Evolutionary conservation across 1,284 basidiomycete genomes (phyloP).

Genomic region (Fomitiporia mediterranea): DNA sequence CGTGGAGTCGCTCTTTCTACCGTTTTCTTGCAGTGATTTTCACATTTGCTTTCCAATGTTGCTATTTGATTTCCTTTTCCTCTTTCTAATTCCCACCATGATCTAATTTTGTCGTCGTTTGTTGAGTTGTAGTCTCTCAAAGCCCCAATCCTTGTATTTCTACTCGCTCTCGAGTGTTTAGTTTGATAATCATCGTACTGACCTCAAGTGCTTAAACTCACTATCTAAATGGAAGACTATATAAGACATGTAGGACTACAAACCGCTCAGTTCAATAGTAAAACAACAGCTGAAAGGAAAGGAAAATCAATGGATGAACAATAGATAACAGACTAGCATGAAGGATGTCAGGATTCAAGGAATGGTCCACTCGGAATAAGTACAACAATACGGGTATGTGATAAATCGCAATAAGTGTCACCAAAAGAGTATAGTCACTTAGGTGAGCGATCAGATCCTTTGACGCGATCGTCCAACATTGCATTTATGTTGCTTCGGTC

Average conservation of each 20-base stretch:
- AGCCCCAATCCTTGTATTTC: conserved; percentile 9
- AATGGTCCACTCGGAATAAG: too few relatives aligned
- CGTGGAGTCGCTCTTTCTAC: not conserved
- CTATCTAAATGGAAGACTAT: too few relatives aligned
- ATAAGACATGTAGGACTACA: conserved; percentile 5
- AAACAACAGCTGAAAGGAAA: not conserved
- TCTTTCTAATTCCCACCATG: conserved; percentile 4
- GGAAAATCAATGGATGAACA: not conserved
- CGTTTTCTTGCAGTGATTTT: not conserved
- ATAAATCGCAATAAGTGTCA: not conserved
- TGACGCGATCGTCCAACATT: not conserved
- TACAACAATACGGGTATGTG: not conserved
- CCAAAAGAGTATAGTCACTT: not conserved
- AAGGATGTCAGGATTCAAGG: not conserved
- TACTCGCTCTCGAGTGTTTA: not conserved
- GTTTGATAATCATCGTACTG: not conserved
- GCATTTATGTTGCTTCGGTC: conserved; percentile 38
- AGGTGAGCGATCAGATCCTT: not conserved
- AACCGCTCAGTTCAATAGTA: not conserved
- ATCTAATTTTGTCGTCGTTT: conserved; percentile 1
- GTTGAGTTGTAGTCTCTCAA: not conserved
- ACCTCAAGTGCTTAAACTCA: not conserved
- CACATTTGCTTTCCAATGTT: not conserved
- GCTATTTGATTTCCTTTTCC: not conserved
- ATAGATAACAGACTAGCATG: not conserved